Base-by-base conservation (phyloP, 2,329 filamentous ascomycete species). In the Trichoderma breve region DNA sequence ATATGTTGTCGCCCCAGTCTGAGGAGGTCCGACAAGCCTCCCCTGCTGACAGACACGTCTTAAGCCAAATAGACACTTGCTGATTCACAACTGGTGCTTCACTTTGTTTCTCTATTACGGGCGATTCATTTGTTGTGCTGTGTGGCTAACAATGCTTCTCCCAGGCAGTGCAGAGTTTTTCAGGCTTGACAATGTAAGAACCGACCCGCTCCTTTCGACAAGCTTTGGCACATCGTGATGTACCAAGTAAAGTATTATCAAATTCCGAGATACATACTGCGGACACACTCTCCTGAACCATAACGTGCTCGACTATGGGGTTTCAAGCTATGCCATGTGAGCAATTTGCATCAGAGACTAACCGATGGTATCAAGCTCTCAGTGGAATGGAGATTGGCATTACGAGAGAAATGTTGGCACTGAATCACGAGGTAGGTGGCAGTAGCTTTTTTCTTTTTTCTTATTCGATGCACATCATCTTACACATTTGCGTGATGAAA, bases 401-500 rank as follows among this genome's bases (percentile, higher is more conserved):
- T 1, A 12, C 32, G 65, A 11, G 12, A 34, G 18, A 34, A 51
- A 21, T 34, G 34, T 34, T 4, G 26, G 14, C 26, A 21, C 6
- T 53, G 39, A 67, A 28, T 32, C 24, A 71, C 70, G 43, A 78
- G 77, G 70, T 71, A 76, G 79, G 80, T 81, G 77, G 15, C 18
- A 51, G 28, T 78, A 74, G 21, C 39, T 36, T 53, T 2, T 68
- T 72, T 74, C 74, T 0, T 72, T 73, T 71, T 74, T 72, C 73
- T 74, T 65, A n/a, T 74, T 63, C 73, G 71, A 70, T 72, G 28
- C 55, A 34, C 15, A 60, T 11, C 39, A 55, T 26, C n/a, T 11
- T 5, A 43, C 7, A 34, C 57, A 55, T 55, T 80, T 74, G 75
- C 83, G 83, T 92, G 91, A 93, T 93, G 90, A 88, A 79, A 85